A percentile compares a stretch with the other conserved stretches of the same genome.
phyloP scores from a whole-genome alignment of 352 stramenopile species.

The Phytophthora rubi region DNA sequence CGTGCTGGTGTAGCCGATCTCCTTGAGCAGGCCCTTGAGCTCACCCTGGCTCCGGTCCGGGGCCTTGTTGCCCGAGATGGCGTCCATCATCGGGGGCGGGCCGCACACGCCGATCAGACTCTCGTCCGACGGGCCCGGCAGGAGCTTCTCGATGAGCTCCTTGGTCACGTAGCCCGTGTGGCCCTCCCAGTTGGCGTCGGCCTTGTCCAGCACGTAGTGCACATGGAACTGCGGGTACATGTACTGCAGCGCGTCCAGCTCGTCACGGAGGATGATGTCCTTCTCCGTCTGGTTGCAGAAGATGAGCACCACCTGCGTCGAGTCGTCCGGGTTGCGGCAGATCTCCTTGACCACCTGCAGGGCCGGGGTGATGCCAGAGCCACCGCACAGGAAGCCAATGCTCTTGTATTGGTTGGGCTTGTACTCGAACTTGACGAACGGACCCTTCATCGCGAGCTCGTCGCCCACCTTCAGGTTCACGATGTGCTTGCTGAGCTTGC shows the following conservation, averaged over 20 bases:
- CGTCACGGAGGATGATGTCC: constrained; percentile 87
- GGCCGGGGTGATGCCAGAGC: constrained; percentile 84
- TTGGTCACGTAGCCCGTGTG: constrained; percentile 73
- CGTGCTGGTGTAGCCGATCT: constrained; percentile 58
- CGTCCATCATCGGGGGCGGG: constrained; percentile 84
- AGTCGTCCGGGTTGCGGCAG: constrained; percentile 76
- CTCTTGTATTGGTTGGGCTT: constrained; percentile 83
- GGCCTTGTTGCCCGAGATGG: constrained; percentile 80
- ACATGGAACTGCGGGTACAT: constrained; percentile 73
- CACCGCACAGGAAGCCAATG: constrained; percentile 81
- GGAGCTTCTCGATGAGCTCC: constrained; percentile 70
- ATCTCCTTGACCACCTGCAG: constrained; percentile 83
- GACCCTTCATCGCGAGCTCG: constrained; percentile 86
- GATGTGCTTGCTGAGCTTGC: constrained; percentile 88
- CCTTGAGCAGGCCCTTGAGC: constrained; percentile 77
- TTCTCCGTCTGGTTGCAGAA: constrained; percentile 83
- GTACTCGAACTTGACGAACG: constrained; percentile 88
- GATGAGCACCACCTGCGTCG: constrained; percentile 80
- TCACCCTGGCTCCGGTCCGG: constrained; percentile 82
- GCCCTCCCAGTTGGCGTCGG: constrained; percentile 54
- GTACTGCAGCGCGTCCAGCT: constrained; percentile 70
- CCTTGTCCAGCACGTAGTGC: constrained; percentile 62
- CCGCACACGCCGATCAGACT: constrained; percentile 83
- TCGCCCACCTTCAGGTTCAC: constrained; percentile 77
- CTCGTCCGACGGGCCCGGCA: constrained; percentile 67